phyloP scores from a whole-genome alignment of 1,284 basidiomycete species.

The Apiotrichum gracile region DNA sequence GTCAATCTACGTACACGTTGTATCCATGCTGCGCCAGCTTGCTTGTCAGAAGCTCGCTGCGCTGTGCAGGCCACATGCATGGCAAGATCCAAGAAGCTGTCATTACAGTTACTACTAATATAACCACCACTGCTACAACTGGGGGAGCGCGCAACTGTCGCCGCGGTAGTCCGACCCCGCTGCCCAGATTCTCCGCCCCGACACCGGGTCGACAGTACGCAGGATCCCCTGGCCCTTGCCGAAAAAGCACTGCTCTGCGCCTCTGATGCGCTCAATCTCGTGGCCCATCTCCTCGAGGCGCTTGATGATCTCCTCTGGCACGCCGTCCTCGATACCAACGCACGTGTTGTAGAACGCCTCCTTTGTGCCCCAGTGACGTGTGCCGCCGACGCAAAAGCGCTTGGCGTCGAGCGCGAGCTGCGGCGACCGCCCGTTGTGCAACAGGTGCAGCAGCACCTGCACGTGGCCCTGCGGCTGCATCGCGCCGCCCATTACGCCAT shows the following conservation, averaged over 20 bases:
- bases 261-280: conserved; percentile 55
- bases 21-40: too few relatives aligned
- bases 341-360: conserved; percentile 59
- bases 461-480: conserved; percentile 86
- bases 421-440: conserved; percentile 40
- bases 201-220: conserved; percentile 14
- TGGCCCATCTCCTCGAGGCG: conserved; percentile 78
- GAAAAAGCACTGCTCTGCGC: conserved; percentile 21
- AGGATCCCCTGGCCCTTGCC: conserved; percentile 29
- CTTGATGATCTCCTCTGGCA: conserved; percentile 57
- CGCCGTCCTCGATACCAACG: conserved; percentile 80
- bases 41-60: too few relatives aligned
- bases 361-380: conserved; percentile 12
- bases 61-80: too few relatives aligned
- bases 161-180: conserved; percentile 26
- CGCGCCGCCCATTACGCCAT: conserved; percentile 87
- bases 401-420: conserved; percentile 77
- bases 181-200: conserved; percentile 24
- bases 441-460: conserved; percentile 67
- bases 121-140: conserved; percentile 10
- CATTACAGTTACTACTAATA: too few relatives aligned
- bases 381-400: conserved; percentile 71
- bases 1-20: too few relatives aligned
- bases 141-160: conserved; percentile 25
- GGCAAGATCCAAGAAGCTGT: too few relatives aligned